Percentiles rank a stretch among this genome's conserved stretches.
Evolutionary conservation across 1,284 basidiomycete species (phyloP).

Genomic region (Moniliophthora roreri): DNA sequence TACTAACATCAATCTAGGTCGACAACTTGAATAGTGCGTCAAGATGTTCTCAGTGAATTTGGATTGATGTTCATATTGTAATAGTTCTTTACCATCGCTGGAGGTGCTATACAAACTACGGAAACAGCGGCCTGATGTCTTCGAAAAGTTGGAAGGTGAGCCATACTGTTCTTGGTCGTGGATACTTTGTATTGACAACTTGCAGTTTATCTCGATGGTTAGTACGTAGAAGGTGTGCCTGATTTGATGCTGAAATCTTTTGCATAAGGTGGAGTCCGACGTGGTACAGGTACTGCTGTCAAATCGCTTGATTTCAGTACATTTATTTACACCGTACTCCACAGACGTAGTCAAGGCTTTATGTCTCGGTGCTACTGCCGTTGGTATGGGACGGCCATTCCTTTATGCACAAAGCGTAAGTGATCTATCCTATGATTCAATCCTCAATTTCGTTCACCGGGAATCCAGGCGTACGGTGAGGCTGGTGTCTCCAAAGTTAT

Average conservation of each 20-base stretch:
- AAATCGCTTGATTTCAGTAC: conserved; percentile 1
- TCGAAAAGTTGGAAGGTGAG: conserved; percentile 67
- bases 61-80: no score
- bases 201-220: conserved; percentile 77
- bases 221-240: conserved; percentile 11
- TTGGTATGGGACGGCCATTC: conserved; percentile 88
- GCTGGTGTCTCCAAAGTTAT: conserved; percentile 77
- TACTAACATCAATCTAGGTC: conserved; percentile 40
- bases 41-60: no score
- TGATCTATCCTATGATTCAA: conserved; percentile 9
- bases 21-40: conserved; percentile 79
- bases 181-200: conserved; percentile 5
- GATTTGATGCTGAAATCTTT: conserved; percentile 2
- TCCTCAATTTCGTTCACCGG: conserved; percentile 3
- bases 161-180: not conserved
- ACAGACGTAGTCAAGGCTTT: conserved; percentile 87
- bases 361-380: conserved; percentile 86
- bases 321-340: not conserved
- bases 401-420: conserved; percentile 87
- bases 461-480: conserved; percentile 72
- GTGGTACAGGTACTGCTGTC: conserved; percentile 70
- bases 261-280: conserved; percentile 65
- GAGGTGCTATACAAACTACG: conserved; percentile 77
- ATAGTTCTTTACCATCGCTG: conserved; percentile 67
- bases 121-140: conserved; percentile 70